phyloP scores from a whole-genome alignment of 345 rosid genomes.

The Eucalyptus curtisii region DNA sequence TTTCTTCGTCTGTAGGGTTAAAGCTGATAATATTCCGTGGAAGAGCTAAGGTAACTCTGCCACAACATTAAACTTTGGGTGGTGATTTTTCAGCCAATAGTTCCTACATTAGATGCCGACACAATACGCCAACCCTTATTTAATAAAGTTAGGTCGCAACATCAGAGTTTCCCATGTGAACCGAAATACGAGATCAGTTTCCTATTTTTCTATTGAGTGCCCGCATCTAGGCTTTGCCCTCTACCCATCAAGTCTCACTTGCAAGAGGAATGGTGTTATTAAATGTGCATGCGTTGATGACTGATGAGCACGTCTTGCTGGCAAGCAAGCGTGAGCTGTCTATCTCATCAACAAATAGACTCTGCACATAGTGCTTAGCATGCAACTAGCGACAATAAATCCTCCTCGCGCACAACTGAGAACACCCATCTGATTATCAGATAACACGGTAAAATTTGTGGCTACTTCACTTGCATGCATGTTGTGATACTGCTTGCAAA shows the following conservation, averaged over 20 bases:
- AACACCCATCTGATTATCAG: background rate
- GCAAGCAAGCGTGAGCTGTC: background rate
- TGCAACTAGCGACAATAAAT: background rate
- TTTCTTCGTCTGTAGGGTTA: background rate
- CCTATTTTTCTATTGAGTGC: background rate
- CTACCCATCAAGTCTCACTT: background rate
- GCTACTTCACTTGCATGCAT: background rate
- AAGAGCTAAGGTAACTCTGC: background rate
- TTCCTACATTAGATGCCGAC: background rate
- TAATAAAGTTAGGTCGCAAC: background rate
- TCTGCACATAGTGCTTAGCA: background rate
- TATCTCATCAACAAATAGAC: background rate
- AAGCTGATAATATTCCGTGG: background rate
- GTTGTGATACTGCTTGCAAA: background rate
- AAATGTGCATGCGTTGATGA: background rate
- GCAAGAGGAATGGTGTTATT: background rate
- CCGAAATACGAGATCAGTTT: background rate
- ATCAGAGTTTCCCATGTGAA: background rate
- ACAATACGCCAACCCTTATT: background rate
- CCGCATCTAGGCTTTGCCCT: background rate
- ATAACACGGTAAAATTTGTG: background rate
- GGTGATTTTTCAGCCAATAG: background rate
- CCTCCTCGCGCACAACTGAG: background rate
- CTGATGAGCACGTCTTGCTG: background rate
- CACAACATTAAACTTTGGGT: background rate